Percentiles rank a stretch among this genome's conserved stretches.
phyloP scores from a whole-genome alignment of 169 alveolate species.

The Babesia microti region DNA sequence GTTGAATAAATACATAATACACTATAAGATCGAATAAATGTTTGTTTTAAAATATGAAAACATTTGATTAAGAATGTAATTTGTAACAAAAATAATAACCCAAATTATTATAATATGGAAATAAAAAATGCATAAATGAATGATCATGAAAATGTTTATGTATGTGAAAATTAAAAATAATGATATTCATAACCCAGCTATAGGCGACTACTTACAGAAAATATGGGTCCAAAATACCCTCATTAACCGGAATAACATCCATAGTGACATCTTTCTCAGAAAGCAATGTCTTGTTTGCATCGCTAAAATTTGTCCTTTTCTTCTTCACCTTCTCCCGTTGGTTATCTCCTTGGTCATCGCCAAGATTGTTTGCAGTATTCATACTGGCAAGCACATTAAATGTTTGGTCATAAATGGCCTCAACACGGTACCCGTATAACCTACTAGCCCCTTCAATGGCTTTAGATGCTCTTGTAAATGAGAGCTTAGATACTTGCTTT shows the following conservation, averaged over 20 bases:
- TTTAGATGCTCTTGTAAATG: slow-evolving; percentile 57
- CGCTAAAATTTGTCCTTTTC: slow-evolving; percentile 3
- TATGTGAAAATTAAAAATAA: too few relatives aligned
- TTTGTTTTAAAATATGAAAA: too few relatives aligned
- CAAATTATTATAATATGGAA: too few relatives aligned
- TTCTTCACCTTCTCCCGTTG: not conserved
- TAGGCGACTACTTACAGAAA: too few relatives aligned
- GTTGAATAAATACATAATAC: too few relatives aligned
- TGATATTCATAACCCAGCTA: too few relatives aligned
- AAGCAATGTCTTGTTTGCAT: slow-evolving; percentile 16
- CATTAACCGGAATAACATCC: slow-evolving; percentile 27
- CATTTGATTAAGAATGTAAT: too few relatives aligned
- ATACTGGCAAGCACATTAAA: slow-evolving; percentile 53
- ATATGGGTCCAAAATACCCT: slow-evolving; percentile 33
- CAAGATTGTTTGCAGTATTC: slow-evolving; percentile 36
- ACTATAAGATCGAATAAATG: too few relatives aligned
- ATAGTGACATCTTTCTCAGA: slow-evolving; percentile 37
- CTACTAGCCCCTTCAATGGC: slow-evolving; percentile 65
- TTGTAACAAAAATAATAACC: too few relatives aligned
- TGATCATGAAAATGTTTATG: too few relatives aligned
- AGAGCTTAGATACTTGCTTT: too few relatives aligned
- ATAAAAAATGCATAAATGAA: too few relatives aligned
- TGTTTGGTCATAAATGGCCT: slow-evolving; percentile 63
- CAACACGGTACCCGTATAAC: slow-evolving; percentile 63
- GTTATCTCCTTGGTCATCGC: not conserved